These are phyloP conservation scores for Aspergillus ochraceus DNA, from an alignment of 2,329 filamentous ascomycete genomes.

Conservation along the genomic window DNA sequence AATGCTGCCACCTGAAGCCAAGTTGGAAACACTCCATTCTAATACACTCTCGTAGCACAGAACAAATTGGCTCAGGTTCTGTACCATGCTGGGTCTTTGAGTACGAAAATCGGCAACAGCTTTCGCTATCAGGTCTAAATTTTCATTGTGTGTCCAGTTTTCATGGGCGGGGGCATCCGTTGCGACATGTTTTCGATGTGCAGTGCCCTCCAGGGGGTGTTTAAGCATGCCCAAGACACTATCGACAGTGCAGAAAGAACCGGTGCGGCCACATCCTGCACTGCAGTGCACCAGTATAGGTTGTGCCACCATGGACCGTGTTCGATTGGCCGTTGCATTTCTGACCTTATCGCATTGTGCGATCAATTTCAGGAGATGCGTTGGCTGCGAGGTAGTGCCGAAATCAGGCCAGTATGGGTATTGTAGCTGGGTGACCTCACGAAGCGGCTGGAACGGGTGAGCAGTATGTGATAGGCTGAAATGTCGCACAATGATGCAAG, in stretches of 20 bases:
- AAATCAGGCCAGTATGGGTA: conserved; percentile 98
- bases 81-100: conserved; percentile 94
- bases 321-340: conserved; percentile 32
- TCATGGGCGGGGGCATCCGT: conserved; percentile 34
- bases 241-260: conserved; percentile 95
- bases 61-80: conserved; percentile 88
- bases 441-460: conserved; percentile 79
- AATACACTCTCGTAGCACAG: conserved; percentile 94
- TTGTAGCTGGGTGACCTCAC: conserved; percentile 91
- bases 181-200: conserved; percentile 15
- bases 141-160: conserved; percentile 68
- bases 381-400: conserved; percentile 84
- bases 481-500: conserved; percentile 80
- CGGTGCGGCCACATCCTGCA: conserved; percentile 91
- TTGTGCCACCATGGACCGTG: conserved; percentile 44
- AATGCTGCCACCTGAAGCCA: conserved; percentile 13
- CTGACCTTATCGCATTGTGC: conserved; percentile 76
- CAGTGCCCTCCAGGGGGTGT: conserved; percentile 51
- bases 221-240: conserved; percentile 96
- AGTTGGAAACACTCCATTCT: conserved; percentile 69
- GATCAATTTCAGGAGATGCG: conserved; percentile 83
- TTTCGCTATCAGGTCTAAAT: conserved; percentile 75
- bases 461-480: conserved; percentile 77
- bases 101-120: conserved; percentile 88
- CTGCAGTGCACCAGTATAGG: conserved; percentile 94